Conservation (phyloP, 148 eudicot genomes). For the Nepenthes gracilis region DNA sequence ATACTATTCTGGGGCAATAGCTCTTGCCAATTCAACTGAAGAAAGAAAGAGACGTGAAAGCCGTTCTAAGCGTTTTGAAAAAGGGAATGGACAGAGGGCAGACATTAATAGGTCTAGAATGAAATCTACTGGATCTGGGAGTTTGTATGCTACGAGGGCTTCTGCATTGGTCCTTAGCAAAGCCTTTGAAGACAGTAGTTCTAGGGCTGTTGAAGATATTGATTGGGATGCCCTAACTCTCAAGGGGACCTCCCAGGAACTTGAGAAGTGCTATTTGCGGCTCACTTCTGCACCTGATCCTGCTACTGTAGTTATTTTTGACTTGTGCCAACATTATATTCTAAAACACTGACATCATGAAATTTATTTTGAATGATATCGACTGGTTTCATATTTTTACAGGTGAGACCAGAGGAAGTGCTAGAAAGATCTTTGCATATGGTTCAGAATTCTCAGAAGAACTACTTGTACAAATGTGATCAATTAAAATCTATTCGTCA, state of each 20-base stretch:
- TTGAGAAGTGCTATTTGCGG: slow-evolving; percentile 91
- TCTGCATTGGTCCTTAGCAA: slow-evolving; percentile 54
- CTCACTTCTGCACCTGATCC: slow-evolving; percentile 99
- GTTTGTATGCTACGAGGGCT: slow-evolving; percentile 52
- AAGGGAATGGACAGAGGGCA: slow-evolving; percentile 46
- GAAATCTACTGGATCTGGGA: slow-evolving; percentile 46
- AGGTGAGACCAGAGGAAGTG: slow-evolving; percentile 98
- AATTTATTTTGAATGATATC: not conserved
- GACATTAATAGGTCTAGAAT: slow-evolving; percentile 31
- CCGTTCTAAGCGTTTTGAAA: slow-evolving; percentile 90
- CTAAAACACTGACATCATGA: not conserved
- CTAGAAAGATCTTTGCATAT: slow-evolving; percentile 67
- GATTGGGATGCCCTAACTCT: slow-evolving; percentile 96
- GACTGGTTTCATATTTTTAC: slow-evolving; percentile 20
- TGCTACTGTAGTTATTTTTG: slow-evolving; percentile 49
- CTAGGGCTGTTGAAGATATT: slow-evolving; percentile 94
- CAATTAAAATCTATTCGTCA: slow-evolving; percentile 96
- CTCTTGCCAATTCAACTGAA: slow-evolving; percentile 78
- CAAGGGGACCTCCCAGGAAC: slow-evolving; percentile 90
- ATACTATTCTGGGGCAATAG: slow-evolving; percentile 54
- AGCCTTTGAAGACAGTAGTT: slow-evolving; percentile 52
- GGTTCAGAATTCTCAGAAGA: slow-evolving; percentile 77
- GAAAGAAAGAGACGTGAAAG: slow-evolving; percentile 82
- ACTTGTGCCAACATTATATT: slow-evolving; percentile 5
- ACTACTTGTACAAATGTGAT: slow-evolving; percentile 87